Conservation (phyloP, 2,329 filamentous ascomycete species). For the Fusarium sp. region DNA sequence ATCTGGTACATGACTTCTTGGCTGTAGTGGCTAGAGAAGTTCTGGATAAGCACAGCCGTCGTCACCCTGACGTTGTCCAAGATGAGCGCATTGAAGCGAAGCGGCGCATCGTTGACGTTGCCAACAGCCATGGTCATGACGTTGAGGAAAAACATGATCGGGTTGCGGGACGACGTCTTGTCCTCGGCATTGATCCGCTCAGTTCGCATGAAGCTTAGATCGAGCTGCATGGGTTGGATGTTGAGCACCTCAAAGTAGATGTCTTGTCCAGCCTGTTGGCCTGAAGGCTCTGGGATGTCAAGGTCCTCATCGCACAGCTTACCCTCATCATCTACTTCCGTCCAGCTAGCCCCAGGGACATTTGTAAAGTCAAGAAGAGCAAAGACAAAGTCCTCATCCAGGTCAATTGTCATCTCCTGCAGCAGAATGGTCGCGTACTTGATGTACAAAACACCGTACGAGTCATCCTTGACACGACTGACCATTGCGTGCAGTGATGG, state of each 20-base stretch:
- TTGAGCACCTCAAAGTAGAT: conserved; percentile 98
- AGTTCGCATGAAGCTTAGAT: conserved; percentile 96
- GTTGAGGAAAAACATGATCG: conserved; percentile 98
- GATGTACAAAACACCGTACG: conserved; percentile 96
- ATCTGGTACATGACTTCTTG: conserved; percentile 96
- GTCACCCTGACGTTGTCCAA: conserved; percentile 96
- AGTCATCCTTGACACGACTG: conserved; percentile 96
- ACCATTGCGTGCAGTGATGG: conserved; percentile 93
- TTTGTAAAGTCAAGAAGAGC: conserved; percentile 95
- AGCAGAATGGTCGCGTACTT: conserved; percentile 95
- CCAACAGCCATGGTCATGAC: conserved; percentile 99
- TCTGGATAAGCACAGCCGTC: conserved; percentile 82
- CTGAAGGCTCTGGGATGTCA: conserved; percentile 90
- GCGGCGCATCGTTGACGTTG: conserved; percentile 97
- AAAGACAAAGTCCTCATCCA: conserved; percentile 98
- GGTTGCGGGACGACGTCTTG: conserved; percentile 88
- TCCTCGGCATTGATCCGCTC: conserved; percentile 97
- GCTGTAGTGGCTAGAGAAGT: conserved; percentile 93
- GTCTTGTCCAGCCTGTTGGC: conserved; percentile 86
- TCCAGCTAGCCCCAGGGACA: conserved; percentile 88
- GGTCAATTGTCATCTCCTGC: conserved; percentile 97
- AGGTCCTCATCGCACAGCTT: conserved; percentile 89
- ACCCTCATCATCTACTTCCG: conserved; percentile 74
- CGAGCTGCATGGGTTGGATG: conserved; percentile 97
- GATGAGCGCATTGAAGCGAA: conserved; percentile 92